These are phyloP conservation scores for Xylaria sp. DNA, from an alignment of 2,329 filamentous ascomycete genomes.

Conservation along the genomic window DNA sequence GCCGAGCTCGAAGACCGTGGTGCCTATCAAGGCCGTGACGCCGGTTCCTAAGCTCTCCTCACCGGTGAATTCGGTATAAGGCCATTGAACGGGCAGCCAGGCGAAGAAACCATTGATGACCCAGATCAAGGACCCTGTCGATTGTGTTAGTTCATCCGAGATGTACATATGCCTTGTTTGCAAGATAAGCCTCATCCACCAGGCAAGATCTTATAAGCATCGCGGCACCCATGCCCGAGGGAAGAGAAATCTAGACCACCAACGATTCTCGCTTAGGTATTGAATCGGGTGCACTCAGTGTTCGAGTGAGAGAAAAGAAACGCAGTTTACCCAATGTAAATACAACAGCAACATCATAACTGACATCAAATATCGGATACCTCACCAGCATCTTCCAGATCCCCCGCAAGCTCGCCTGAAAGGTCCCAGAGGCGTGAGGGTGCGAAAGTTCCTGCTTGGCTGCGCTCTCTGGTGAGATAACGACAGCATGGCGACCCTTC, in stretches of 20 bases:
- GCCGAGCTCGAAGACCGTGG: conserved; percentile 26
- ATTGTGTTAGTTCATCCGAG: background rate
- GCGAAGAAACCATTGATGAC: conserved; percentile 28
- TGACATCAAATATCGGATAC: conserved; percentile 25
- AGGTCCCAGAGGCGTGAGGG: conserved; percentile 3
- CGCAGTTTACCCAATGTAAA: conserved; percentile 20
- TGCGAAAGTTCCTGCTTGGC: conserved; percentile 9
- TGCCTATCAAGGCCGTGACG: conserved; percentile 24
- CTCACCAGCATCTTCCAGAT: conserved; percentile 16
- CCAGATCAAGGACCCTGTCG: conserved; percentile 22
- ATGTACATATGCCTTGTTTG: background rate
- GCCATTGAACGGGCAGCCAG: conserved; percentile 20
- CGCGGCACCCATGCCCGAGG: background rate
- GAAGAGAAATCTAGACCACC: background rate
- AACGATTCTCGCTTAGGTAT: background rate
- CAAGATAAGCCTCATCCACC: background rate
- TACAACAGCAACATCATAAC: conserved; percentile 24
- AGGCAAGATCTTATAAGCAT: background rate
- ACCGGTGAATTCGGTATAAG: conserved; percentile 17
- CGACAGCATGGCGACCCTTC: conserved; percentile 25
- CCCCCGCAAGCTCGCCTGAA: conserved; percentile 6
- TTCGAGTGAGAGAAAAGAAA: background rate
- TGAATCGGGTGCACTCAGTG: background rate
- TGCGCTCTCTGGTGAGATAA: conserved; percentile 9
- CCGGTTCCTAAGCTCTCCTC: conserved; percentile 11